Conservation (phyloP, 1,284 basidiomycete genomes). For the Naganishia albida region DNA sequence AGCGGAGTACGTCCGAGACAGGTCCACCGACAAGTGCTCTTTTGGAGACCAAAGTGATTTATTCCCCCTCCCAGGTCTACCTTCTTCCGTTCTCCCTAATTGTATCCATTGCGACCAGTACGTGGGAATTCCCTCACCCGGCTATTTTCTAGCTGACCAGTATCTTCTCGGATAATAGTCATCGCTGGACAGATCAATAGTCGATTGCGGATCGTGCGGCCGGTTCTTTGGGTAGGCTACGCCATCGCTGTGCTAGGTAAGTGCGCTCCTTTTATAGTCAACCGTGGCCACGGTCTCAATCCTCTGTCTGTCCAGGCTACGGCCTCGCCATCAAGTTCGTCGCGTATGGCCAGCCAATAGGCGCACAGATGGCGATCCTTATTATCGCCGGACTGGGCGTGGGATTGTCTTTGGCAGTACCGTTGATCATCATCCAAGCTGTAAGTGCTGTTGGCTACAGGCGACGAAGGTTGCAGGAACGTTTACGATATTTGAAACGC, state of each 20-base stretch:
- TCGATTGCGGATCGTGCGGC: constrained; percentile 45
- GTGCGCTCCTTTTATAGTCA: neutral
- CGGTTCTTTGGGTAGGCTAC: constrained; percentile 47
- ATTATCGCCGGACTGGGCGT: constrained; percentile 29
- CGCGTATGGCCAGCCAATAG: constrained; percentile 24
- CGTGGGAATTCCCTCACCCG: neutral
- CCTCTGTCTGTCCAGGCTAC: neutral
- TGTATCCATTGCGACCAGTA: constrained; percentile 32
- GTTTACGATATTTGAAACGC: constrained; percentile 40
- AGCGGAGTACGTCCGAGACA: constrained; percentile 18
- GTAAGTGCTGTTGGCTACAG: constrained; percentile 14
- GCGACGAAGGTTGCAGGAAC: neutral
- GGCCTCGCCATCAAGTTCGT: constrained; percentile 31
- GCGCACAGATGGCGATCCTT: constrained; percentile 26
- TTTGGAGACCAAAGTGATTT: neutral
- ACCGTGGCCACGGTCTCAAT: neutral
- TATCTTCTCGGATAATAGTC: constrained; percentile 23
- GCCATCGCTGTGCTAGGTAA: constrained; percentile 39
- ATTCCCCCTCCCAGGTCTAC: constrained; percentile 23
- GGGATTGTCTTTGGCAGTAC: constrained; percentile 26
- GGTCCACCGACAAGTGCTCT: neutral
- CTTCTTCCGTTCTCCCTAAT: constrained; percentile 35
- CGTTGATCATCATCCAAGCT: constrained; percentile 29
- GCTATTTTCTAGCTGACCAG: neutral
- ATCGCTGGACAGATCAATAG: constrained; percentile 46